Base-by-base conservation (phyloP, 1,139 yeast genomes). In the Arxiozyma slooffiae region DNA sequence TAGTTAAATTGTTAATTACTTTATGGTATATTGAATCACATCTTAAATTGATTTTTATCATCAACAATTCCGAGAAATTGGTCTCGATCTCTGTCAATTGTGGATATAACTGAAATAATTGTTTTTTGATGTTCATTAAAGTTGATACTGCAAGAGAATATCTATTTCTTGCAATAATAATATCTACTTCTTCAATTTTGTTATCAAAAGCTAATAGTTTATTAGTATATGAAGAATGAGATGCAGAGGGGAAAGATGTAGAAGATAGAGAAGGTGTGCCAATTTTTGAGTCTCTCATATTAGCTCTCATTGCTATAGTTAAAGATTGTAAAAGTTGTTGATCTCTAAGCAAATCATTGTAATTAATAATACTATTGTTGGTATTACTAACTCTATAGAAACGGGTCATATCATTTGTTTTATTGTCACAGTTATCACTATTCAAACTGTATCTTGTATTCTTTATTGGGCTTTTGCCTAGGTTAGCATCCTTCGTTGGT, bases 21-120 rank as follows among this genome's bases (percentile, higher is more conserved):
- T 67, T 69, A 16, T 58, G 55, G 16, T 55, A 46, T 7, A 66
- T 53, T 2, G 51, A 46, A 9, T 61, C 60, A 22, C 69, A 69
- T 49, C 77, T 67, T 52, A 72, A 67, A 17, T 64, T 58, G 38
- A 76, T 64, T 56, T 75, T 76, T 51, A 76, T 55, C 46, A 65
- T 60, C 7, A 75, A 61, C 21, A 76, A 69, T 43, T 74, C 75
- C 40, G 65, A 64, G 34, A 75, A 63, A 38, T 75, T 60, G 16
- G 63, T 53, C 48, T 72, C 73, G 49, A 73, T 77, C 17, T 67
- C 70, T 8, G 64, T 57, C 7, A 55, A 50, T 7, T 52, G 54
- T 7, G 53, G 52, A 17, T 48, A 43, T 4, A 62, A 36, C 16
- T 48, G 44, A 34, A 50, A 48, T 18, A 62, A 38, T 16, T 57